phyloP scores from a whole-genome alignment of 306 rosid genomes.

The Ceratonia siliqua region DNA sequence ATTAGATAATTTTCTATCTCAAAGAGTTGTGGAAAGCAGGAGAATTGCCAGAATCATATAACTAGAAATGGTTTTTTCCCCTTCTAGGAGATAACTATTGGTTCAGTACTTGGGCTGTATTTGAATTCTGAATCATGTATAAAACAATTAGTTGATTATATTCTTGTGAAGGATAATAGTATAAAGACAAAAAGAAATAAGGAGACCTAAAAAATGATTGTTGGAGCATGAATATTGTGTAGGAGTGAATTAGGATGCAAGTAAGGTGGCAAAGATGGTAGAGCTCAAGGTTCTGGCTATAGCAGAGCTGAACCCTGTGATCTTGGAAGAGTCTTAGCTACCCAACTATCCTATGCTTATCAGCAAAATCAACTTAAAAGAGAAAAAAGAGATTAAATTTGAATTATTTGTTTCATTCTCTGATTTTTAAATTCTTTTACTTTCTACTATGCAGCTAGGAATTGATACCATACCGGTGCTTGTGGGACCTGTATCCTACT shows the following conservation, averaged over 20 bases:
- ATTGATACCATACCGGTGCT: conserved; percentile 63
- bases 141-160: too few relatives aligned
- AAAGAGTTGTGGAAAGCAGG: not conserved
- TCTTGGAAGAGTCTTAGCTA: not conserved
- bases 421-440: not conserved
- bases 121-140: not conserved
- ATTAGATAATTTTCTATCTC: not conserved
- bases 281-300: not conserved
- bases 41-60: not conserved
- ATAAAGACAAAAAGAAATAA: too few relatives aligned
- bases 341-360: not conserved
- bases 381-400: not conserved
- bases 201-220: not conserved
- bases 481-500: conserved; percentile 67
- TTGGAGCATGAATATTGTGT: not conserved
- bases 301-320: not conserved
- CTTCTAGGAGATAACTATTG: not conserved
- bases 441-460: conserved; percentile 53
- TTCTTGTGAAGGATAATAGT: not conserved
- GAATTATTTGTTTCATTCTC: not conserved
- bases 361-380: not conserved
- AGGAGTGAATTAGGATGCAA: not conserved
- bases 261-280: not conserved
- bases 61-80: not conserved
- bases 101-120: not conserved